Conservation (phyloP, 2,329 filamentous ascomycete genomes). For the Pezicula radicicola region DNA sequence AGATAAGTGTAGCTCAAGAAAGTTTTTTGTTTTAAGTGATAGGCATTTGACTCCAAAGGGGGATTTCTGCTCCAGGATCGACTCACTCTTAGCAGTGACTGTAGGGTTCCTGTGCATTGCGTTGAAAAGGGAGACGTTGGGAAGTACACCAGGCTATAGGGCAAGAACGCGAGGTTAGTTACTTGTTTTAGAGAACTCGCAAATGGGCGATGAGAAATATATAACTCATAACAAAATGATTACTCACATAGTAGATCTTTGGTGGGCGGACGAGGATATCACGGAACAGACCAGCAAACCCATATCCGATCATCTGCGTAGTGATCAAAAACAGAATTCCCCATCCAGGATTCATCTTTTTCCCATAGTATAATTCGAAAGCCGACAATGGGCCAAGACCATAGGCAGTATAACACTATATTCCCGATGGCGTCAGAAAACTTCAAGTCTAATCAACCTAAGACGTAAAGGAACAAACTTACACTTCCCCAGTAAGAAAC, state of each 20-base stretch:
- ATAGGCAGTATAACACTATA: slow-evolving; percentile 24
- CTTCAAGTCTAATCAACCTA: not conserved
- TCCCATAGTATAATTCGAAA: slow-evolving; percentile 26
- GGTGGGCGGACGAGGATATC: slow-evolving; percentile 29
- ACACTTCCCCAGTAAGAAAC: slow-evolving; percentile 16
- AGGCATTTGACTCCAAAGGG: too few relatives aligned
- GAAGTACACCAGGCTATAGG: slow-evolving; percentile 21
- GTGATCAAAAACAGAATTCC: slow-evolving; percentile 27
- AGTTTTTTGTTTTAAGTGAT: too few relatives aligned
- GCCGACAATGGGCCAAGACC: slow-evolving; percentile 28
- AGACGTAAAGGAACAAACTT: slow-evolving; percentile 10
- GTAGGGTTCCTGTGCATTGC: slow-evolving; percentile 28
- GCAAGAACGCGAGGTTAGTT: too few relatives aligned
- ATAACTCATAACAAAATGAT: too few relatives aligned
- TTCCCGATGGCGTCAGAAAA: not conserved
- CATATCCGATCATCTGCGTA: slow-evolving; percentile 29
- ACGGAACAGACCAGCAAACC: slow-evolving; percentile 25
- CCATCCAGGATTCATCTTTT: slow-evolving; percentile 24
- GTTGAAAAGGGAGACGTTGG: slow-evolving; percentile 28
- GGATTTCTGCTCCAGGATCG: too few relatives aligned
- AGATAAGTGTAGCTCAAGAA: too few relatives aligned
- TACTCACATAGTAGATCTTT: slow-evolving; percentile 24
- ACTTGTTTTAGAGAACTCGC: too few relatives aligned
- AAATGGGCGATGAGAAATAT: too few relatives aligned
- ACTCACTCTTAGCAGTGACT: slow-evolving; percentile 21